These are phyloP conservation scores for Tetraselmis chui DNA, from an alignment of 139 green algal genomes.

Conservation along the genomic window DNA sequence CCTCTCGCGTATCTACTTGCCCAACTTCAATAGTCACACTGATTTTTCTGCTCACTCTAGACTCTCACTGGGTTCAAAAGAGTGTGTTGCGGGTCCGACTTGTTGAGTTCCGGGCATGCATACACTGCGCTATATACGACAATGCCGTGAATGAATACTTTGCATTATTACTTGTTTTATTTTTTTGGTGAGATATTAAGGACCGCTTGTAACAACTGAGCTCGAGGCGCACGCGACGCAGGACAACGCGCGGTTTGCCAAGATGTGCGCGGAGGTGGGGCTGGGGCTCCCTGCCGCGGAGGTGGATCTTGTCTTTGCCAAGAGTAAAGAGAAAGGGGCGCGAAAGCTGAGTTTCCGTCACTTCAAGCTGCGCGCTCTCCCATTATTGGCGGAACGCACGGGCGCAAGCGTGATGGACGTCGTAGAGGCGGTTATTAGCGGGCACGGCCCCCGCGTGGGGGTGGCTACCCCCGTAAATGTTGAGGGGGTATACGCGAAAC, in stretches of 20 bases:
- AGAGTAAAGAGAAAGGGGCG: not conserved
- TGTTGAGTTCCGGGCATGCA: too few species aligned
- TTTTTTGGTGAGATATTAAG: too few species aligned
- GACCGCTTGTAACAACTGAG: too few species aligned
- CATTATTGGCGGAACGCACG: not conserved
- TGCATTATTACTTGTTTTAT: too few species aligned
- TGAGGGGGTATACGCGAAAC: not conserved
- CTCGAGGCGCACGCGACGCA: too few species aligned
- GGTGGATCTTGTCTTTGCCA: not conserved
- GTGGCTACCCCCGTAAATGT: not conserved
- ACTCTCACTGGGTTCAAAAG: too few species aligned
- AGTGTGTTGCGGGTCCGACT: too few species aligned
- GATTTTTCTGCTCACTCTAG: too few species aligned
- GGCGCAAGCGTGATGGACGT: not conserved
- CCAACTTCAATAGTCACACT: too few species aligned
- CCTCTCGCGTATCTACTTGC: too few species aligned
- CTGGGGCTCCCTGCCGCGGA: not conserved
- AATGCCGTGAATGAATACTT: too few species aligned
- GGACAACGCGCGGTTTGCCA: not conserved
- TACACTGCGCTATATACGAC: too few species aligned
- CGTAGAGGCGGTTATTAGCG: not conserved
- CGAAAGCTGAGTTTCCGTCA: not conserved
- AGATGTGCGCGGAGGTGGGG: not conserved
- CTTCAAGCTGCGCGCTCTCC: not conserved
- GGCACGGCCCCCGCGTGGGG: not conserved